Percentiles rank a stretch among this genome's conserved stretches.
These are phyloP conservation scores for Cyclotella baltica DNA, from an alignment of 108 stramenopile species.

Conservation along the genomic window DNA sequence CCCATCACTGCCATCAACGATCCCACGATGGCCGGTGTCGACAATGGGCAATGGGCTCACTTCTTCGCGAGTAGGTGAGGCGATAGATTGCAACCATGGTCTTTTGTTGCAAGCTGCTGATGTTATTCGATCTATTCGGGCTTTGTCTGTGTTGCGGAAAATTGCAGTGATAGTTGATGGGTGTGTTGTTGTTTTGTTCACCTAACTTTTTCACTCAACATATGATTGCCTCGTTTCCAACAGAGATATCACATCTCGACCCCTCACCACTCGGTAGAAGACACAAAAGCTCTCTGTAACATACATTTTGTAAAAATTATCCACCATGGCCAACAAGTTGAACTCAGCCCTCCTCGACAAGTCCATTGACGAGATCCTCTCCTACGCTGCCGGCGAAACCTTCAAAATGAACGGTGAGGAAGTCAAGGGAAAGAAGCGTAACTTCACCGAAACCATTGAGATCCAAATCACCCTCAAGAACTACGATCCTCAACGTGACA, in stretches of 20 bases:
- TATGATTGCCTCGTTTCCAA: background rate
- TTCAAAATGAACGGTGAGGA: conserved; percentile 59
- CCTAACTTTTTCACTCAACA: background rate
- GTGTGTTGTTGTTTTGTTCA: background rate
- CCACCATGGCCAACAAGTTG: conserved; percentile 86
- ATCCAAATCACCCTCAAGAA: conserved; percentile 98
- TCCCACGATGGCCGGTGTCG: no score
- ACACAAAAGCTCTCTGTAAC: background rate
- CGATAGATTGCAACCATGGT: conserved; percentile 11
- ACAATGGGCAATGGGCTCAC: no score
- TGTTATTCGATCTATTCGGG: background rate
- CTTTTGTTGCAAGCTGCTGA: background rate
- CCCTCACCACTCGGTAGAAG: conserved; percentile 74
- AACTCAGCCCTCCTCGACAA: conserved; percentile 86
- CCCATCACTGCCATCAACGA: no score
- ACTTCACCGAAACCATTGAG: conserved; percentile 99
- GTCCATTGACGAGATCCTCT: conserved; percentile 59
- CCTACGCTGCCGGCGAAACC: conserved; percentile 61
- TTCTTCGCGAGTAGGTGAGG: conserved; percentile 59
- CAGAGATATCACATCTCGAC: conserved; percentile 61
- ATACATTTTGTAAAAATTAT: conserved; percentile 13
- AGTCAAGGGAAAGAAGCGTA: conserved; percentile 98
- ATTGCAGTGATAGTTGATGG: background rate
- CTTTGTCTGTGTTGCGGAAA: background rate
- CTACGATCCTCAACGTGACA: conserved; percentile 99